Percentiles rank a stretch among this genome's conserved stretches.
Conservation (phyloP, 2,329 filamentous ascomycete genomes). For the Colletotrichum aenigma region DNA sequence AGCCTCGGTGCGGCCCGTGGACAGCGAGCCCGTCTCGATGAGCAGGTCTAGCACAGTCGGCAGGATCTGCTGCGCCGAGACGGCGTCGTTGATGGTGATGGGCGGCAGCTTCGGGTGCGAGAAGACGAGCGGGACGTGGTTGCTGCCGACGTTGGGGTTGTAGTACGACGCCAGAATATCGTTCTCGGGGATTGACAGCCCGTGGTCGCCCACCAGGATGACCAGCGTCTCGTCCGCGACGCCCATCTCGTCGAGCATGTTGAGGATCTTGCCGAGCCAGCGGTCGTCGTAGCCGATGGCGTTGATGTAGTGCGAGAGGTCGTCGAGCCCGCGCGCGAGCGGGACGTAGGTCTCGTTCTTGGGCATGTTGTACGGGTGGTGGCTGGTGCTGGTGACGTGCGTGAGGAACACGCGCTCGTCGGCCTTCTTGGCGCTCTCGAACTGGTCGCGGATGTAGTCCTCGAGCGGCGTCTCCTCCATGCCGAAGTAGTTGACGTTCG, state of each 20-base stretch:
- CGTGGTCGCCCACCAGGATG: conserved; percentile 48
- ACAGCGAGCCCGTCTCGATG: conserved; percentile 41
- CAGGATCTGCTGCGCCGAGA: conserved; percentile 45
- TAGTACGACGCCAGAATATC: conserved; percentile 41
- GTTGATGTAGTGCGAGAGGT: conserved; percentile 45
- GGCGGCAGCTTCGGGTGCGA: conserved; percentile 46
- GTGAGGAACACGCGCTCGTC: conserved; percentile 37
- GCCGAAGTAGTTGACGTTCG: conserved; percentile 45
- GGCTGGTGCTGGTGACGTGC: conserved; percentile 39
- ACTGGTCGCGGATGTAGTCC: conserved; percentile 32
- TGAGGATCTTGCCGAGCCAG: conserved; percentile 42
- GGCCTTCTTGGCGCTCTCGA: conserved; percentile 25
- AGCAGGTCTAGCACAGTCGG: conserved; percentile 50
- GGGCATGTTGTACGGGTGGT: conserved; percentile 34
- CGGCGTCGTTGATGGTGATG: conserved; percentile 41
- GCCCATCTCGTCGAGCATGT: conserved; percentile 44
- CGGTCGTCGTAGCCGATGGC: conserved; percentile 40
- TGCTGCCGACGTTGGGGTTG: conserved; percentile 47
- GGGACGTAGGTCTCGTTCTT: neutral
- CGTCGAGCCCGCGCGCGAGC: conserved; percentile 7
- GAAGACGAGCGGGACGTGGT: conserved; percentile 46
- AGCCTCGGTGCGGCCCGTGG: conserved; percentile 30
- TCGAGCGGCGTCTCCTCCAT: conserved; percentile 42
- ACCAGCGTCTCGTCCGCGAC: conserved; percentile 49
- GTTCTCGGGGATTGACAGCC: conserved; percentile 46